Evolutionary conservation across 2,329 filamentous ascomycete genomes (phyloP).

Genomic region (Cladophialophora immunda): DNA sequence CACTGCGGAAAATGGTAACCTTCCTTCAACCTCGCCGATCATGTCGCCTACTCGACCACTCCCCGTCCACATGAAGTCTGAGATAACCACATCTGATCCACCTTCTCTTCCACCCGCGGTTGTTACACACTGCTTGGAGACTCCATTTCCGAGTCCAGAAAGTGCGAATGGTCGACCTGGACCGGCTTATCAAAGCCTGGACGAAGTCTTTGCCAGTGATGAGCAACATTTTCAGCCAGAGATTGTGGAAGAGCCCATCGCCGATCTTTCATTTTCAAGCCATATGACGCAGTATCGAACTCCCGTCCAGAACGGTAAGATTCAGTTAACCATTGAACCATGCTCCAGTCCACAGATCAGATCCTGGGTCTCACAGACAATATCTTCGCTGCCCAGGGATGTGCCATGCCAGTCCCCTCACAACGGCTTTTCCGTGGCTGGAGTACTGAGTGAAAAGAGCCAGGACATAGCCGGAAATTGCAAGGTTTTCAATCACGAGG

Average conservation of each 20-base stretch:
- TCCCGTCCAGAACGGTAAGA: not conserved
- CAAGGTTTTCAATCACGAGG: not conserved
- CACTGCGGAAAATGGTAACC: constrained; percentile 36
- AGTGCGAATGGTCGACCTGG: constrained; percentile 8
- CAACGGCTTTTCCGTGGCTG: not conserved
- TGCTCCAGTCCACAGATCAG: constrained; percentile 22
- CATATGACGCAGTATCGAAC: constrained; percentile 1
- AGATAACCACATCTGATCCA: not conserved
- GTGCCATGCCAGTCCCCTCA: not conserved
- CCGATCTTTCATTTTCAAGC: constrained; percentile 5
- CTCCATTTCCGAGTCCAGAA: constrained; percentile 20
- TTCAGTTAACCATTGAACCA: not conserved
- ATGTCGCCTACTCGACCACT: constrained; percentile 32
- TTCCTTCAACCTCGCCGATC: constrained; percentile 31
- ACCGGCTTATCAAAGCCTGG: constrained; percentile 33
- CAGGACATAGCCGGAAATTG: not conserved
- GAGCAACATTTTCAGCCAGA: constrained; percentile 8
- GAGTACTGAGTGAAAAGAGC: not conserved
- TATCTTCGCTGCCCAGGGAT: not conserved
- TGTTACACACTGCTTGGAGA: constrained; percentile 43
- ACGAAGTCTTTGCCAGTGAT: constrained; percentile 32
- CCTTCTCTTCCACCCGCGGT: not conserved
- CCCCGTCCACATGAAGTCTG: not conserved
- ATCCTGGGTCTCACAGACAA: constrained; percentile 30
- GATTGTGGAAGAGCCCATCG: constrained; percentile 2